phyloP scores from a whole-genome alignment of 2,329 filamentous ascomycete species.

The Venturia pyrina region DNA sequence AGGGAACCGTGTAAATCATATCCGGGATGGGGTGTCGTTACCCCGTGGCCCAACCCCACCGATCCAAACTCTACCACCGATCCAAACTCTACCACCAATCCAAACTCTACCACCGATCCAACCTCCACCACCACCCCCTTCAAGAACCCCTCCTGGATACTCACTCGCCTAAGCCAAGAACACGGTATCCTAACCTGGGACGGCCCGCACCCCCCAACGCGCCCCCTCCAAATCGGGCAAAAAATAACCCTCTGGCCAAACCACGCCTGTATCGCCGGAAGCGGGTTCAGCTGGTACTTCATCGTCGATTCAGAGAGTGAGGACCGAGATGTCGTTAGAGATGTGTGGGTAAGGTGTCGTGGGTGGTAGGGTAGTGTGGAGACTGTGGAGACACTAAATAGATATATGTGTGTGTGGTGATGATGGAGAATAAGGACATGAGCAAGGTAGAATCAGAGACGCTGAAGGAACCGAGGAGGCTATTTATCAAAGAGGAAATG shows the following conservation, averaged over 20 bases:
- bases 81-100: conserved; percentile 15
- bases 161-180: conserved; percentile 66
- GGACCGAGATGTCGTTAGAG: conserved; percentile 51
- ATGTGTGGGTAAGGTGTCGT: conserved; percentile 63
- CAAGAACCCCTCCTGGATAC: conserved; percentile 51
- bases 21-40: conserved; percentile 54
- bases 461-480: not conserved
- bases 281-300: conserved; percentile 62
- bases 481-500: not conserved
- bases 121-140: too few relatives aligned
- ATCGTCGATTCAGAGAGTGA: conserved; percentile 54
- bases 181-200: conserved; percentile 62
- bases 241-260: conserved; percentile 67
- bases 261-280: conserved; percentile 68
- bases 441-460: too few relatives aligned
- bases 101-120: not conserved
- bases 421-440: too few relatives aligned
- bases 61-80: conserved; percentile 15
- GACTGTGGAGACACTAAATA: too few relatives aligned
- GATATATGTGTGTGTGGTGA: too few relatives aligned
- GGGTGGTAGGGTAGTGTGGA: conserved; percentile 45
- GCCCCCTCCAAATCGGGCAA: conserved; percentile 49
- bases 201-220: conserved; percentile 22
- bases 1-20: conserved; percentile 65
- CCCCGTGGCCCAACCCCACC: conserved; percentile 14